Evolutionary conservation across 495 filamentous ascomycete genomes (phyloP).

Genomic region (Sabuloglossum arenarium): DNA sequence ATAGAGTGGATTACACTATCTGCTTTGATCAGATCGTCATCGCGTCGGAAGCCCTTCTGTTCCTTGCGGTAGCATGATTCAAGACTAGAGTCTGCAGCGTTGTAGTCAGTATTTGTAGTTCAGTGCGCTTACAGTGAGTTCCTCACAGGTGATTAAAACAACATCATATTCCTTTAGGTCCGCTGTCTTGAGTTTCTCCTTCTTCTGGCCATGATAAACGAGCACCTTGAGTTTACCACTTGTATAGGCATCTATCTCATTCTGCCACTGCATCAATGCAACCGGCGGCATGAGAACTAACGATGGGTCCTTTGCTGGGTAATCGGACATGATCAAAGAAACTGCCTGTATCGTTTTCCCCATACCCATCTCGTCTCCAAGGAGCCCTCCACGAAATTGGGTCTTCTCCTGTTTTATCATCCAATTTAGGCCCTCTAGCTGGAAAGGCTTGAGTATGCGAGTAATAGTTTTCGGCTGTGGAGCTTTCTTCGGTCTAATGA

Average conservation of each 20-base stretch:
- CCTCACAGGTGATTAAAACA: slow-evolving; percentile 70
- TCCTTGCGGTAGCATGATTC: slow-evolving; percentile 86
- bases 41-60: slow-evolving; percentile 70
- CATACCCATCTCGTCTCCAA: slow-evolving; percentile 96
- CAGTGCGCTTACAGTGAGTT: background rate
- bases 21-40: slow-evolving; percentile 52
- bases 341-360: slow-evolving; percentile 97
- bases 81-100: slow-evolving; percentile 45
- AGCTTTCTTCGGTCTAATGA: slow-evolving; percentile 41
- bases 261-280: slow-evolving; percentile 91
- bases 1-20: slow-evolving; percentile 75
- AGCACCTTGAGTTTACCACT: slow-evolving; percentile 73
- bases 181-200: slow-evolving; percentile 48
- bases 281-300: slow-evolving; percentile 87
- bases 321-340: slow-evolving; percentile 93
- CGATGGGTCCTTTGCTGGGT: slow-evolving; percentile 58
- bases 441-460: slow-evolving; percentile 72
- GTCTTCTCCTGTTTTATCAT: slow-evolving; percentile 76
- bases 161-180: slow-evolving; percentile 71
- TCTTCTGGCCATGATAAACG: slow-evolving; percentile 63
- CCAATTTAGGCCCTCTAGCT: slow-evolving; percentile 85
- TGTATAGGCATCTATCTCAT: slow-evolving; percentile 83
- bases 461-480: slow-evolving; percentile 61
- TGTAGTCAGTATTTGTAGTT: background rate
- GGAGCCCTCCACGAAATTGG: slow-evolving; percentile 64